These are phyloP conservation scores for Leishmania turanica DNA, from an alignment of 208 protist species.

Conservation along the genomic window DNA sequence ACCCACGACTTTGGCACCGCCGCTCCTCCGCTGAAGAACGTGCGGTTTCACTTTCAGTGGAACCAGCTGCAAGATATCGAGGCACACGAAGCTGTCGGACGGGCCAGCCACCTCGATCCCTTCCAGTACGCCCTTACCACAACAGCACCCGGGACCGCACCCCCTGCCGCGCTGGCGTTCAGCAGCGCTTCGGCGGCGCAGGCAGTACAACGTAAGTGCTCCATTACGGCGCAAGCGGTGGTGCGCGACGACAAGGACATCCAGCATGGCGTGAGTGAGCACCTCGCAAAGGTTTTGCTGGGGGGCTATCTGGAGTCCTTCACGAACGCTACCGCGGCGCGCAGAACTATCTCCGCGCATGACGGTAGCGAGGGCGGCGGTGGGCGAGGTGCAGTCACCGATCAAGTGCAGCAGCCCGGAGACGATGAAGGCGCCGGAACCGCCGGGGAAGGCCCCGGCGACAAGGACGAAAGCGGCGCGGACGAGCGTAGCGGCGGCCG, in stretches of 20 bases:
- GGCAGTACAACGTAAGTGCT: constrained; percentile 47
- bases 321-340: neutral
- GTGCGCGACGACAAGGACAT: constrained; percentile 50
- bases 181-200: constrained; percentile 23
- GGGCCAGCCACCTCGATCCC: constrained; percentile 29
- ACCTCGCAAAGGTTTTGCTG: constrained; percentile 8
- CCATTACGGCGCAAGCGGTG: constrained; percentile 39
- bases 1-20: constrained; percentile 68
- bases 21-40: constrained; percentile 47
- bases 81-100: constrained; percentile 38
- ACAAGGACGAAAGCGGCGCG: neutral
- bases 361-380: neutral
- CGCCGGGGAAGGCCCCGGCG: neutral
- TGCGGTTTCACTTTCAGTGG: constrained; percentile 72
- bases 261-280: constrained; percentile 36
- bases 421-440: neutral
- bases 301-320: constrained; percentile 14
- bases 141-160: neutral
- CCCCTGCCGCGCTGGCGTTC: neutral
- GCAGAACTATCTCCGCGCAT: neutral
- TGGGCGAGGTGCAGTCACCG: neutral
- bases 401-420: neutral
- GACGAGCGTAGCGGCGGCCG: constrained; percentile 5
- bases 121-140: constrained; percentile 22
- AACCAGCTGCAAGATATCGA: constrained; percentile 72